Evolutionary conservation across 768 basidiomycete species (phyloP).

Genomic region (Exsudoporus frostii): DNA sequence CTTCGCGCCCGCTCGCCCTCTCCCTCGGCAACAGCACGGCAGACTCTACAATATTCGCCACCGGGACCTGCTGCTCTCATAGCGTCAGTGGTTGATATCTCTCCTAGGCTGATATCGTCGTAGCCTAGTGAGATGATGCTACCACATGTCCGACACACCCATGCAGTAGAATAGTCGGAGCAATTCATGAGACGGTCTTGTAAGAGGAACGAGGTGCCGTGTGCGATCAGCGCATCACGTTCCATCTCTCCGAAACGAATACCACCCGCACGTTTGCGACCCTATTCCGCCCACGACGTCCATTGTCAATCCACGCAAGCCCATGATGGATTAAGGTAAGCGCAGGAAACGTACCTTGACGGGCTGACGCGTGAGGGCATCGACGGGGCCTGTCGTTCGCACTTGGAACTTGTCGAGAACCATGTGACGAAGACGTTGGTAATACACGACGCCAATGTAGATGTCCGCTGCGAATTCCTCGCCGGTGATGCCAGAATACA

Average conservation of each 20-base stretch:
- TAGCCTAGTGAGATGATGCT: conserved; percentile 95
- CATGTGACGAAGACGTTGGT: conserved; percentile 98
- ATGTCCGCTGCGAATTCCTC: conserved; percentile 99
- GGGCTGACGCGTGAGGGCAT: conserved; percentile 92
- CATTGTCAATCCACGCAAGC: conserved; percentile 3
- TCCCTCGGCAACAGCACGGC: conserved; percentile 67
- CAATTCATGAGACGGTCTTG: conserved; percentile 99
- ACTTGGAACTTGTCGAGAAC: conserved; percentile 99
- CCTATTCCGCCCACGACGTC: conserved; percentile 45
- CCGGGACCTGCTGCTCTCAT: conserved; percentile 66
- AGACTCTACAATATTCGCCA: conserved; percentile 96
- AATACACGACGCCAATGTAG: conserved; percentile 97
- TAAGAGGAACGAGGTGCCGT: conserved; percentile 96
- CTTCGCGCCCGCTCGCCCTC: conserved; percentile 60
- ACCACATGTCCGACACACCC: conserved; percentile 97
- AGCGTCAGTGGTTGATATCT: conserved; percentile 47
- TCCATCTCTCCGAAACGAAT: conserved; percentile 99
- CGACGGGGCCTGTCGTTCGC: conserved; percentile 95
- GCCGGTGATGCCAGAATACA: conserved; percentile 99
- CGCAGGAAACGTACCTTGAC: conserved; percentile 70
- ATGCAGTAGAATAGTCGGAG: conserved; percentile 98
- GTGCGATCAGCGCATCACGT: conserved; percentile 96
- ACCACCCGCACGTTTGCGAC: conserved; percentile 96
- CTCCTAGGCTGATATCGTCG: conserved; percentile 79
- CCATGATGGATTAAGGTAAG: neutral